Evolutionary conservation across 441 rosid genomes (phyloP).

Genomic region (Melastoma candidum): DNA sequence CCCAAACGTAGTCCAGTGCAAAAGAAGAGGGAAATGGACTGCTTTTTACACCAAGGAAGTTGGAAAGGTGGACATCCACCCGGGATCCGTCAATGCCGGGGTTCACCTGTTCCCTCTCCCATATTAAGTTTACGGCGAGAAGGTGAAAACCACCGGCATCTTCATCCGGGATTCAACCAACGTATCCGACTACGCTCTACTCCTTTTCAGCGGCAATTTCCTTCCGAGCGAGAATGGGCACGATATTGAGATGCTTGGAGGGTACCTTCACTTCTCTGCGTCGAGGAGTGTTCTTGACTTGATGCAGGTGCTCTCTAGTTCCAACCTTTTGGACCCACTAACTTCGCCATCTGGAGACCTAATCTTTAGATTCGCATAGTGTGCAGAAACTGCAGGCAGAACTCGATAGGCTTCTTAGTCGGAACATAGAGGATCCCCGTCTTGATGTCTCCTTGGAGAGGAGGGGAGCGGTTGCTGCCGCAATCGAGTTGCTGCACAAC

Average conservation of each 20-base stretch:
- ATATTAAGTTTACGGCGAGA: conserved; percentile 76
- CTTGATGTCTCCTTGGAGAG: conserved; percentile 69
- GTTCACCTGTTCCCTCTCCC: conserved; percentile 71
- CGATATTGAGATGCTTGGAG: conserved; percentile 93
- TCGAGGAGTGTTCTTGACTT: conserved; percentile 67
- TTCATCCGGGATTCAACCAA: conserved; percentile 79
- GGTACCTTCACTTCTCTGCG: conserved; percentile 93
- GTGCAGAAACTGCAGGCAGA: conserved; percentile 73
- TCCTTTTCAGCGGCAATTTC: conserved; percentile 84
- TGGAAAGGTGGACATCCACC: conserved; percentile 91
- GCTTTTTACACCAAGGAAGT: conserved; percentile 88
- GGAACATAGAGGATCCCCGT: conserved; percentile 84
- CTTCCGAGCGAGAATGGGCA: conserved; percentile 60
- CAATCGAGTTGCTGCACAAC: conserved; percentile 67
- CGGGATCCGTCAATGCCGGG: conserved; percentile 87
- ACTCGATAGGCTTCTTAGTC: conserved; percentile 66
- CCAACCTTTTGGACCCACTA: too few species aligned
- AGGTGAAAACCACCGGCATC: conserved; percentile 75
- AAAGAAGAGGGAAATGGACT: conserved; percentile 86
- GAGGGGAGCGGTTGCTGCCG: conserved; percentile 87
- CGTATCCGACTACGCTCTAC: conserved; percentile 85
- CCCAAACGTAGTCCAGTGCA: conserved; percentile 97
- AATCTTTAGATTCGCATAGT: conserved; percentile 7
- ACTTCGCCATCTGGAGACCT: not conserved
- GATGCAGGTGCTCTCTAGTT: conserved; percentile 25